Evolutionary conservation across 306 rosid species (phyloP).

Genomic region (Quercus rubra): DNA sequence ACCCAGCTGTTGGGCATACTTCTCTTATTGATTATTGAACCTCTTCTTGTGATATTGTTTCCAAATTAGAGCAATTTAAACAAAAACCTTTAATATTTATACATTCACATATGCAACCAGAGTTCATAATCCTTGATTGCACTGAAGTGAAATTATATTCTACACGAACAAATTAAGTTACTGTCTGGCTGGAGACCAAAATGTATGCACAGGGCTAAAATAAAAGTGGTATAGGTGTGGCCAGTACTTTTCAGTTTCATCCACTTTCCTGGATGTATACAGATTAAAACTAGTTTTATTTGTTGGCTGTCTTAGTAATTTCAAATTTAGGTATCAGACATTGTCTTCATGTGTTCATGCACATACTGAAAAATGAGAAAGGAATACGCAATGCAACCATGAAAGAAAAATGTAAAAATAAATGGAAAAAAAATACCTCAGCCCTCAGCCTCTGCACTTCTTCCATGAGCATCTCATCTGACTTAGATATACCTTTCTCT

Average conservation of each 20-base stretch:
- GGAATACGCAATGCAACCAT: neutral
- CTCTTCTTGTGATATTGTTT: neutral
- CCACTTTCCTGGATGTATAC: neutral
- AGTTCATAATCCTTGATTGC: too few relatives aligned
- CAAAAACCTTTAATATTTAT: neutral
- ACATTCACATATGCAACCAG: neutral
- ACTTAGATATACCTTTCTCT: conserved; percentile 29
- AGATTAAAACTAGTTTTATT: neutral
- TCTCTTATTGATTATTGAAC: neutral
- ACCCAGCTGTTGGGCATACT: neutral
- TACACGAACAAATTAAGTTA: neutral
- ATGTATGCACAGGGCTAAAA: neutral
- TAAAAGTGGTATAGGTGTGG: neutral
- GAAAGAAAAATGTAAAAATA: neutral
- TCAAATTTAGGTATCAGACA: neutral
- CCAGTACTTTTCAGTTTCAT: neutral
- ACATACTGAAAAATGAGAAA: neutral
- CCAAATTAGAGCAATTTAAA: neutral
- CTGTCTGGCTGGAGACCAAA: neutral
- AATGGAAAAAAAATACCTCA: conserved; percentile 40
- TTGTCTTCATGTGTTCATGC: neutral
- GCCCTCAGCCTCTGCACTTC: conserved; percentile 59
- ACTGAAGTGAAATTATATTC: neutral
- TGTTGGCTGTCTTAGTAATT: neutral
- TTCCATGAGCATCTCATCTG: conserved; percentile 55